Evolutionary conservation across 139 green algal genomes (phyloP), one percentile per base, ranked within the genome.

Genomic region (Edaphochlamys debaryana): DNA sequence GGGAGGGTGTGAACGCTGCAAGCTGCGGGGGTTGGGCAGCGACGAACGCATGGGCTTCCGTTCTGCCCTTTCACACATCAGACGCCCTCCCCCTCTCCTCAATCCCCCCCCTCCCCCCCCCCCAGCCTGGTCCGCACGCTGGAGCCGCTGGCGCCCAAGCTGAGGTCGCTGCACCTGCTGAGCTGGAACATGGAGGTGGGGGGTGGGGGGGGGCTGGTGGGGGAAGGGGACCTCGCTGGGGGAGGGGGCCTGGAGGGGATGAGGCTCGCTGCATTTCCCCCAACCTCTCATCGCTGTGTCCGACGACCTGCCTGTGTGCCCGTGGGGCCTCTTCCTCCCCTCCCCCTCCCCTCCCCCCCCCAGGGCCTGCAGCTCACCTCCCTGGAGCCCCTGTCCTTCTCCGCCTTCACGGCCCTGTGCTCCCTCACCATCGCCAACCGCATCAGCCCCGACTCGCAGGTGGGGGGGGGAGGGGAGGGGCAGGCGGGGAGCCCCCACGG

Each of bases 371-470:
- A 38, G 64, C 77, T 83, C 25, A 9, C 64, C 34, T 5, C 8
- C 0, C 63, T 56, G 63, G 77, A 74, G 77, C 77, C 48, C 17
- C 77, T 83, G 41, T 22, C 4, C 77, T 83, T 83, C 23, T 56
- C 64, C 63, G 77, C 77, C 30, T 83, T 83, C 77, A 66, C 64
- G 13, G 13, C 4, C 23, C 77, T 83, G 7, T 56, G 42, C 63
- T 75, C 63, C 34, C 77, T 83, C 34, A 75, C 77, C 30, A 64
- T 83, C 45, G 77, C 77, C 63, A 83, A 83, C 77, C 8, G 77
- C 5, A 81, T 62, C 60, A 72, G 41, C 75, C 62, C 40, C 60
- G 75, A 81, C 75, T 60, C 75, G 41, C 75, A 81, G 58, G 75
- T 81, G 38, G 38, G 38, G 4, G 38, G 22, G 37, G 34, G 42